Base-by-base conservation (phyloP, 345 rosid genomes). In the Adansonia digitata region DNA sequence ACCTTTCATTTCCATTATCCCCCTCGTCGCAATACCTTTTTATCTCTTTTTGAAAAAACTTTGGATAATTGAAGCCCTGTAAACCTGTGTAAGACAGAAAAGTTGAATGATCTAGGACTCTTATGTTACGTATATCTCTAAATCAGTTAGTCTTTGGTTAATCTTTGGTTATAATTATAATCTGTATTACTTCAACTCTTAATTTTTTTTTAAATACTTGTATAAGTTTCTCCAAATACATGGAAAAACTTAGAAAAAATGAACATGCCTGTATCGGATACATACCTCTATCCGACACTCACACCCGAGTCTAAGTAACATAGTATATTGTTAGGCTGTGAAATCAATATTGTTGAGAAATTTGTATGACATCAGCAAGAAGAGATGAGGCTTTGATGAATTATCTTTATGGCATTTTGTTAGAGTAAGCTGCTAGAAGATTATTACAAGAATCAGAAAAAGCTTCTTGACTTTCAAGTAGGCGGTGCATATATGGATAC, bases 391-490 rank as follows among this genome's bases (percentile, higher is more conserved):
- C 6, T 63, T 48, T 18, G 26, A 20, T 18, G 53, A 48, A 31
- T 56, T 2, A 9, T 66, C 34, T 12, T 53, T 66, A 10, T 7
- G 71, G 20, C 48, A n/a, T n/a, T 17, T 61, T 68, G 35, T 26
- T 57, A 85, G 83, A 72, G 81, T n/a, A 77, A 81, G 76, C 81
- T 77, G 39, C 24, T 81, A 70, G 86, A 83, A 78, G 88, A 81
- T 43, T 81, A 85, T 74, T 83, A 85, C 60, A 66, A 75, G 73
- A 75, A 73, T 49, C 88, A 81, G 60, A 75, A 61, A 55, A 85
- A 81, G 52, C 82, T 83, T 61, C 27, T 83, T 11, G 81, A 81
- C 77, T 45, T 85, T 76, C 82, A 83, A 73, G 82, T 83, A 51
- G 77, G 77, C 7, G 63, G 69, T 73, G 85, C 77, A 60, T 80